Conservation (phyloP, 1,139 yeast genomes). For the Geotrichum bryndzae region DNA sequence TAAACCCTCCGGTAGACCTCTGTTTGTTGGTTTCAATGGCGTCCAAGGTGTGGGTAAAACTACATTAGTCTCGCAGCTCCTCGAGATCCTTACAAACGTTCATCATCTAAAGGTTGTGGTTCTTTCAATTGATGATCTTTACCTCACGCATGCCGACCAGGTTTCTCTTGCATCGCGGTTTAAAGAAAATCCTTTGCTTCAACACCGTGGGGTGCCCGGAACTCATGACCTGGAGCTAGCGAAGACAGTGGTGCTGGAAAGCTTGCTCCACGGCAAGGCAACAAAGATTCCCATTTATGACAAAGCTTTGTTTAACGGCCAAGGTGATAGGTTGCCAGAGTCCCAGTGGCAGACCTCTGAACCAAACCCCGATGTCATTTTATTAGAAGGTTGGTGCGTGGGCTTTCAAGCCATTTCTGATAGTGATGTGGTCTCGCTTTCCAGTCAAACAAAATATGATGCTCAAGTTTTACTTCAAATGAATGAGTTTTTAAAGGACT, state of each 20-base stretch:
- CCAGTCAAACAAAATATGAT: constrained; percentile 21
- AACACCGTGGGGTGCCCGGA: constrained; percentile 89
- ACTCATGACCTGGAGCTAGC: constrained; percentile 69
- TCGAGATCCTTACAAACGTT: constrained; percentile 14
- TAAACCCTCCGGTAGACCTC: neutral
- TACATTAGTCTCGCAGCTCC: constrained; percentile 10
- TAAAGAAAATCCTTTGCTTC: constrained; percentile 48
- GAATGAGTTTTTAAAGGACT: constrained; percentile 46
- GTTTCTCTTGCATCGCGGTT: constrained; percentile 38
- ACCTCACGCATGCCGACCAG: constrained; percentile 62
- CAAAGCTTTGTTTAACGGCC: constrained; percentile 65
- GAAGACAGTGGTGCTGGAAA: constrained; percentile 25
- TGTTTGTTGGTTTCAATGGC: constrained; percentile 15
- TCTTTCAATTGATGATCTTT: constrained; percentile 82
- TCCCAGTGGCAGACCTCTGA: neutral
- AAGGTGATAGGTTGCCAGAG: constrained; percentile 60
- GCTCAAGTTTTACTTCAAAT: constrained; percentile 39
- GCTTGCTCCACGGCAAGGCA: constrained; percentile 27
- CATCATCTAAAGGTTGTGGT: constrained; percentile 46
- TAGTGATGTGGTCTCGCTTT: constrained; percentile 23
- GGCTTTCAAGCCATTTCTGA: constrained; percentile 56
- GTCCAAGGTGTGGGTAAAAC: constrained; percentile 17
- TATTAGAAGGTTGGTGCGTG: constrained; percentile 93
- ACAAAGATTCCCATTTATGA: constrained; percentile 65
- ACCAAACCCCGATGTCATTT: constrained; percentile 45